Evolutionary conservation across 1,139 yeast species (phyloP).

Genomic region (Yamadazyma membranifaciens): DNA sequence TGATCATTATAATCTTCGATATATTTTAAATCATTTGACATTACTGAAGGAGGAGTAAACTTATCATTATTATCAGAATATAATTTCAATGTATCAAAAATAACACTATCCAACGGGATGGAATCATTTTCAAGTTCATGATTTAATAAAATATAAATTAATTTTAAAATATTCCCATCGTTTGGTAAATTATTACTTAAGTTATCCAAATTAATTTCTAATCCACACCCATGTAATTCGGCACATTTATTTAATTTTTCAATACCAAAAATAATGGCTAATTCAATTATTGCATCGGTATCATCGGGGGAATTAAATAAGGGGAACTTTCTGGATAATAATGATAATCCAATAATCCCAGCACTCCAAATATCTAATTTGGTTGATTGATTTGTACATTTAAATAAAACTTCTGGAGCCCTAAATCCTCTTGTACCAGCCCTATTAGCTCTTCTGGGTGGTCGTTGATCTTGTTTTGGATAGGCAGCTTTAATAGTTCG

Average conservation of each 20-base stretch:
- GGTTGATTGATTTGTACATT: conserved; percentile 80
- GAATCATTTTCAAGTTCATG: conserved; percentile 35
- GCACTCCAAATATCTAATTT: conserved; percentile 92
- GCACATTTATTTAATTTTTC: conserved; percentile 76
- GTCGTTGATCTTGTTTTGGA: conserved; percentile 77
- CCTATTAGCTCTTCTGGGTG: conserved; percentile 90
- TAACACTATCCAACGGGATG: conserved; percentile 40
- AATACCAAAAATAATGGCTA: conserved; percentile 80
- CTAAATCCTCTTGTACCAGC: conserved; percentile 98
- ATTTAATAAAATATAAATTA: conserved; percentile 29
- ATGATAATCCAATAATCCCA: conserved; percentile 78
- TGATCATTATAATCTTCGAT: conserved; percentile 37
- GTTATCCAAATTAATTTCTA: conserved; percentile 55
- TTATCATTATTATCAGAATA: conserved; percentile 23
- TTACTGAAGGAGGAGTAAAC: conserved; percentile 5
- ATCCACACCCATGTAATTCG: conserved; percentile 81
- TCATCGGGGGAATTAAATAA: conserved; percentile 90
- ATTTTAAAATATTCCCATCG: conserved; percentile 33
- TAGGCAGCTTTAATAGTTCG: conserved; percentile 60
- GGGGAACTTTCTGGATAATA: conserved; percentile 75
- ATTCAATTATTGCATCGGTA: conserved; percentile 83
- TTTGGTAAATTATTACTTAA: conserved; percentile 14
- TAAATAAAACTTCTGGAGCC: conserved; percentile 90
- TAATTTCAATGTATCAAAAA: conserved; percentile 35
- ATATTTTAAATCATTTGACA: conserved; percentile 9